phyloP scores from a whole-genome alignment of 1,139 yeast species.

The Maudiozyma humilis region DNA sequence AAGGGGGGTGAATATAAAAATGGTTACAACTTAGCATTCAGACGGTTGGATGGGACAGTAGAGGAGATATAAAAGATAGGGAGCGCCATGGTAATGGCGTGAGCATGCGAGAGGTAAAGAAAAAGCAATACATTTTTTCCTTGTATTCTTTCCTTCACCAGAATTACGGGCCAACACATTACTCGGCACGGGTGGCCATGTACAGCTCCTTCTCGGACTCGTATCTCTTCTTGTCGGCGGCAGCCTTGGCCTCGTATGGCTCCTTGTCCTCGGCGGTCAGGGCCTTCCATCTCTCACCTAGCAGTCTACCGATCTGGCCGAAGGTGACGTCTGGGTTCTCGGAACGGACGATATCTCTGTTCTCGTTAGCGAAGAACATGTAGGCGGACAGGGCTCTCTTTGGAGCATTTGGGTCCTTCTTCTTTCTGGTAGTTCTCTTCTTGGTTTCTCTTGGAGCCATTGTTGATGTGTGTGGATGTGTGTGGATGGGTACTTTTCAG shows the following conservation, averaged over 20 bases:
- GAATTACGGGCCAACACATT: too few relatives aligned
- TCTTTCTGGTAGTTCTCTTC: conserved; percentile 33
- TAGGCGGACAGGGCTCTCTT: conserved; percentile 96
- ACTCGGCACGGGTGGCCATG: conserved; percentile 35
- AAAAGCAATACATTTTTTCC: too few relatives aligned
- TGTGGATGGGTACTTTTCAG: background rate
- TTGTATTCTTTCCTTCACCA: too few relatives aligned
- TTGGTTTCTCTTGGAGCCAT: conserved; percentile 37
- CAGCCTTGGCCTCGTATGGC: conserved; percentile 90
- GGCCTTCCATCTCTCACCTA: conserved; percentile 97
- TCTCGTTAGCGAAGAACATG: conserved; percentile 97
- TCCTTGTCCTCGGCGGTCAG: conserved; percentile 68
- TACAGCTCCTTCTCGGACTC: conserved; percentile 93
- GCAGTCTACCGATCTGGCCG: conserved; percentile 84
- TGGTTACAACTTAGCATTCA: too few relatives aligned
- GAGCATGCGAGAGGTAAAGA: too few relatives aligned
- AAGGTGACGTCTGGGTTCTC: conserved; percentile 92
- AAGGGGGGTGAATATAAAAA: too few relatives aligned
- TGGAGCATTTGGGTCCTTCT: conserved; percentile 92
- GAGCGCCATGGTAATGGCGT: too few relatives aligned
- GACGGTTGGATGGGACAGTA: too few relatives aligned
- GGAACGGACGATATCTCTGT: conserved; percentile 88
- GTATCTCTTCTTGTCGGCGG: conserved; percentile 92
- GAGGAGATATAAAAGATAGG: too few relatives aligned
- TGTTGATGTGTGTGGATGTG: conserved; percentile 1